phyloP scores from a whole-genome alignment of 225 moss, liverwort and hornwort genomes.

The Physcomitrellopsis africana region DNA sequence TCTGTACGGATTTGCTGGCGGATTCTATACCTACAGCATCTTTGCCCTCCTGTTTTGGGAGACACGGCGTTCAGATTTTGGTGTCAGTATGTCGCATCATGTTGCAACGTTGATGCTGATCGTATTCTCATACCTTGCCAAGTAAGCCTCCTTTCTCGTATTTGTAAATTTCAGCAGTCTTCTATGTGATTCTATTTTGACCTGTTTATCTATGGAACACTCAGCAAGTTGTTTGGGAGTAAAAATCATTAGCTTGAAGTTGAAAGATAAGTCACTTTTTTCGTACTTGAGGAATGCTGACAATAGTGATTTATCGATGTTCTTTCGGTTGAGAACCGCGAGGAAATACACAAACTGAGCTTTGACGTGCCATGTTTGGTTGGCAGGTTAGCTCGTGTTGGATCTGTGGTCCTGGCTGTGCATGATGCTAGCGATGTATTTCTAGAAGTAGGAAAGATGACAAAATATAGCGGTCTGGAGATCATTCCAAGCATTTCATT shows the following conservation, averaged over 20 bases:
- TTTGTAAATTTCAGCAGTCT: neutral
- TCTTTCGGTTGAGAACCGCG: slow-evolving; percentile 1
- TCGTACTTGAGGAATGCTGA: neutral
- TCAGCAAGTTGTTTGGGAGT: slow-evolving; percentile 2
- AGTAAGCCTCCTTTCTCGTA: slow-evolving; percentile 39
- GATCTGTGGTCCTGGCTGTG: slow-evolving; percentile 59
- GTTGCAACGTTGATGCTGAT: slow-evolving; percentile 63
- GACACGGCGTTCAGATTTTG: slow-evolving; percentile 88
- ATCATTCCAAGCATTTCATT: slow-evolving; percentile 57
- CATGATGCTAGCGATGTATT: slow-evolving; percentile 71
- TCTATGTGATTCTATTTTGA: neutral
- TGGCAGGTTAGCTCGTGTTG: slow-evolving; percentile 51
- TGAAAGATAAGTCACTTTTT: neutral
- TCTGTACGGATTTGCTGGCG: slow-evolving; percentile 74
- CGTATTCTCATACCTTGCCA: slow-evolving; percentile 72
- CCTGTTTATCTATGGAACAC: neutral
- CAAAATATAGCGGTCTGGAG: slow-evolving; percentile 65
- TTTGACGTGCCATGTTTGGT: slow-evolving; percentile 16
- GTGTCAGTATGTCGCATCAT: slow-evolving; percentile 88
- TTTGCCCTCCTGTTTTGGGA: slow-evolving; percentile 86
- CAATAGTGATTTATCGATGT: neutral
- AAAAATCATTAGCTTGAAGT: neutral
- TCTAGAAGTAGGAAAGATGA: slow-evolving; percentile 65
- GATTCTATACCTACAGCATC: slow-evolving; percentile 89
- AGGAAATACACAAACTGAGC: neutral